Percentiles rank a stretch among this genome's conserved stretches.
Conservation (phyloP, 2,329 filamentous ascomycete species). For the Hypoxylon sp. region DNA sequence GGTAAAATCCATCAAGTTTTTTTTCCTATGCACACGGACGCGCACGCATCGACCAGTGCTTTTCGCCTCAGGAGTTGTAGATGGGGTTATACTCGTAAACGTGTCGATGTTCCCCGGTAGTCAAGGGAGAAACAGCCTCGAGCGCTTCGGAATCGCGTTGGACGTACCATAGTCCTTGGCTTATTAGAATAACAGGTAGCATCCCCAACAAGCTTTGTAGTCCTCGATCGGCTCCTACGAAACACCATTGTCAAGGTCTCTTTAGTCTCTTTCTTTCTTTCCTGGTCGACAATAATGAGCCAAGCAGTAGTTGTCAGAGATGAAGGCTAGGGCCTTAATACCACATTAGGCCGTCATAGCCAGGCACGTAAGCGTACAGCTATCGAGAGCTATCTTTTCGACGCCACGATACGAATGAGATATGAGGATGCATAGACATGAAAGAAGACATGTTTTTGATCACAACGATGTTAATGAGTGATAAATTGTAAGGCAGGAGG, state of each 20-base stretch:
- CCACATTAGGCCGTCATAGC: background rate
- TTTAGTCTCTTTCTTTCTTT: background rate
- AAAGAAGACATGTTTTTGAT: constrained; percentile 1
- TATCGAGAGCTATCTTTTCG: background rate
- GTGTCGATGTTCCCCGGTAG: background rate
- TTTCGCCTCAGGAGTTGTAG: background rate
- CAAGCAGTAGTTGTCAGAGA: background rate
- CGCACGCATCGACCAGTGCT: background rate
- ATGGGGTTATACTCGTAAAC: background rate
- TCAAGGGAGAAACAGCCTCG: background rate
- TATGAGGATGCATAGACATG: background rate
- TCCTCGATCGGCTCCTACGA: background rate
- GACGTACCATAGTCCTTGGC: background rate
- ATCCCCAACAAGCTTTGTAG: no score
- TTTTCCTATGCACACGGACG: background rate
- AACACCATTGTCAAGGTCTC: background rate
- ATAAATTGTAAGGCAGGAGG: constrained; percentile 11
- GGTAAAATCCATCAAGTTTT: background rate
- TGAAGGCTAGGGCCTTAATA: constrained; percentile 1
- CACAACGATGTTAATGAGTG: background rate
- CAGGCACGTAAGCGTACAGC: background rate
- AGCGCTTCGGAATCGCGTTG: background rate
- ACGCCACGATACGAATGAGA: background rate
- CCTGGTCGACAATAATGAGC: background rate
- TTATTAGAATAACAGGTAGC: background rate